Conservation (phyloP, 179 eudicot species). For the Actinidia arguta region DNA sequence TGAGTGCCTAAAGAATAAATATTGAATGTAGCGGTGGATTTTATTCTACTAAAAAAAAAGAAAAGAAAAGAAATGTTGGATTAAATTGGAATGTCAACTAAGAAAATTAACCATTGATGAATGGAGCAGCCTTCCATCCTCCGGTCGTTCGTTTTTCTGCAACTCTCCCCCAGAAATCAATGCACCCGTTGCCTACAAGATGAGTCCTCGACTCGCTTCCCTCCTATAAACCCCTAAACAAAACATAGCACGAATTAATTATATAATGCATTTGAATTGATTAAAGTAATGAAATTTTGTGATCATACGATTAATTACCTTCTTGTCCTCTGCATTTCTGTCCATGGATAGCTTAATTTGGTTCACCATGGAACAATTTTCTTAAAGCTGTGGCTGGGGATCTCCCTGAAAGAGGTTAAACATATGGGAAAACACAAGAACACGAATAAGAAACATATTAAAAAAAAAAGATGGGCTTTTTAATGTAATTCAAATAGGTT, state of each 20-base stretch:
- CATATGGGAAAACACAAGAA: no score
- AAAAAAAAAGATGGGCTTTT: no score
- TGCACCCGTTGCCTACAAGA: constrained; percentile 42
- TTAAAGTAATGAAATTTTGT: not conserved
- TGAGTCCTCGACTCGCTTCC: not conserved
- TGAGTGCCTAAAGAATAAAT: not conserved
- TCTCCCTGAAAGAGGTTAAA: no score
- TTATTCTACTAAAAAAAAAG: no score
- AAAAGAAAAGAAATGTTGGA: not conserved
- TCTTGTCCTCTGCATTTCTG: not conserved
- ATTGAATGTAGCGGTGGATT: not conserved
- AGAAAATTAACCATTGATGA: constrained; percentile 51
- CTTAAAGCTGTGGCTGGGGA: not conserved
- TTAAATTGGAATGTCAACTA: no score
- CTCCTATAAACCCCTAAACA: not conserved
- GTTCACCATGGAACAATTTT: not conserved
- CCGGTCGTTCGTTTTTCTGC: constrained; percentile 56
- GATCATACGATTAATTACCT: not conserved
- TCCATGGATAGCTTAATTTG: no score
- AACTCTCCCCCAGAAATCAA: constrained; percentile 47
- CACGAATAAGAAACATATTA: no score
- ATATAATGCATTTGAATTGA: no score
- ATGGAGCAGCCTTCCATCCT: constrained; percentile 67
- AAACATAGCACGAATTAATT: not conserved
- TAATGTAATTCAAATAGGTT: no score